Base-by-base conservation (phyloP, 2,329 filamentous ascomycete genomes). In the Zopfia rhizophila region DNA sequence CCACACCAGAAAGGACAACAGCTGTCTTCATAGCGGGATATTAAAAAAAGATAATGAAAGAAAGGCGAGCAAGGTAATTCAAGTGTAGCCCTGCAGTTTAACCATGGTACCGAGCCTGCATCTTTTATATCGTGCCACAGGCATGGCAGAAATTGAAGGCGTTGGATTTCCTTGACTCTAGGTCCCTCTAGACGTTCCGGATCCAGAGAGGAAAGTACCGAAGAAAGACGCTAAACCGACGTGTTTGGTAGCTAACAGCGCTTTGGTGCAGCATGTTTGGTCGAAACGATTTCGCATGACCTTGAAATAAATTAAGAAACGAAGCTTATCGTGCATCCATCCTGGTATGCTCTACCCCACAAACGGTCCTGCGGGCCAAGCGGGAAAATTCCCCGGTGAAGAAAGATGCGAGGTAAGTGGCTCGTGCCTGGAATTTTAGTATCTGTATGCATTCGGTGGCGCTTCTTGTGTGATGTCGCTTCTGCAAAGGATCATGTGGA, bases 21-120 rank as follows among this genome's bases (percentile, higher is more conserved):
- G 45, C 37, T 10, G 39, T 33, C 50, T 51, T 58, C 59, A 63
- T 64, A n/a, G 29, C 53, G 43, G 40, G 13, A 42, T 37, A 17
- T 39, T 6, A 39, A 37, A 19, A 16, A 16, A 19, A 35, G 7
- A 41, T 32, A 7, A 7, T 18, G 25, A 37, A 33, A 30, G 24
- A 32, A 16, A 27, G 32, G 24, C 24, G 24, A 27, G 8, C 8
- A 27, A 8, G n/a, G 8, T 8, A 8, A 27, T 27, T 27, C 24
- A 8, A 8, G n/a, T 27, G n/a, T 27, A 8, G 8, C 24, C 24
- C 8, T 8, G 24, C 24, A 27, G n/a, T 8, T 8, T 27, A n/a
- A n/a, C 24, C 24, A 27, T n/a, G n/a, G n/a, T n/a, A n/a, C n/a
- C n/a, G n/a, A n/a, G n/a, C n/a, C n/a, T n/a, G n/a, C n/a, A n/a